Evolutionary conservation across 129 eudicot genomes (phyloP).

Genomic region (Centaurea solstitialis): DNA sequence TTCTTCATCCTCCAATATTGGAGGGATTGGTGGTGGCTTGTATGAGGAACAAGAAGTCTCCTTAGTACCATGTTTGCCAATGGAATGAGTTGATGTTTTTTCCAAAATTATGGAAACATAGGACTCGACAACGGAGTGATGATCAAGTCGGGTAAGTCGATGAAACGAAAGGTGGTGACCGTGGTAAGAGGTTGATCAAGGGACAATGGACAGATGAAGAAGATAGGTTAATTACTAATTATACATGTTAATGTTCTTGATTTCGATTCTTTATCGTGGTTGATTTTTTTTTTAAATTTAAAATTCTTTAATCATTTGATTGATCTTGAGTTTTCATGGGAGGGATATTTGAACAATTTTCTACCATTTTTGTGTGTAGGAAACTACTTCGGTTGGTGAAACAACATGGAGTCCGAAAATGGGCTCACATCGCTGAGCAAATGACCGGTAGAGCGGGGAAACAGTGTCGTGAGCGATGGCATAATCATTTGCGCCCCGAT

Average conservation of each 20-base stretch:
- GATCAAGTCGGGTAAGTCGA: conserved; percentile 13
- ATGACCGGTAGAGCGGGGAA: conserved; percentile 67
- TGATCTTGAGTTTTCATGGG: background rate
- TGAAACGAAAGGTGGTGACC: conserved; percentile 23
- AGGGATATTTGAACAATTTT: background rate
- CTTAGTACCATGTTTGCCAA: conserved; percentile 16
- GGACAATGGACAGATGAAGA: conserved; percentile 81
- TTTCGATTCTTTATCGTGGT: background rate
- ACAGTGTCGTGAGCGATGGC: conserved; percentile 85
- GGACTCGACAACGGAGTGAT: conserved; percentile 20
- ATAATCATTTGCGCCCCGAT: conserved; percentile 78
- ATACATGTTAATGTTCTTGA: background rate
- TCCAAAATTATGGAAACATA: conserved; percentile 22
- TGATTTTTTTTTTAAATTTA: background rate
- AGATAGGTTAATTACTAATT: conserved; percentile 43
- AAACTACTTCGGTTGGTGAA: conserved; percentile 51
- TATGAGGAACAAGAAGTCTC: conserved; percentile 22
- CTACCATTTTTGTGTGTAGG: conserved; percentile 39
- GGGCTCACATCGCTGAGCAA: conserved; percentile 66
- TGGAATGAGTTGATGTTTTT: conserved; percentile 30
- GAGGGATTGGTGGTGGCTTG: conserved; percentile 5
- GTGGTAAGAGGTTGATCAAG: conserved; percentile 46
- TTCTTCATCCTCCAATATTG: conserved; percentile 17
- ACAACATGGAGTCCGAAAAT: conserved; percentile 52
- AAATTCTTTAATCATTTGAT: background rate